A percentile compares a stretch with the other conserved stretches of the same genome.
phyloP scores from a whole-genome alignment of 2,329 filamentous ascomycete genomes.

The Dactylella cylindrospora region DNA sequence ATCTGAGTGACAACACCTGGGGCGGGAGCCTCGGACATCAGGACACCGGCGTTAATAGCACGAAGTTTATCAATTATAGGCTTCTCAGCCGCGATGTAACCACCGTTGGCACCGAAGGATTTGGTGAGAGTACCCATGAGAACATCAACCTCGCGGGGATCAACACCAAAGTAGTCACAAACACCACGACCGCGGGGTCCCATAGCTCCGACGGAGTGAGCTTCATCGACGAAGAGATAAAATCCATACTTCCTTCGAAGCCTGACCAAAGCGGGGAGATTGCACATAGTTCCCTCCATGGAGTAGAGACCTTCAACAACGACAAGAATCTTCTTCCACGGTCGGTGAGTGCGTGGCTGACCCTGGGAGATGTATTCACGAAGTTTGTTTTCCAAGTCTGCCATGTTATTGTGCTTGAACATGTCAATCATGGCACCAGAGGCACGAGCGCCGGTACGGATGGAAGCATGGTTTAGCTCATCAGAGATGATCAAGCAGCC shows the following conservation, averaged over 20 bases:
- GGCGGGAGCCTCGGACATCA: slow-evolving; percentile 82
- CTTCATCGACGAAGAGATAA: slow-evolving; percentile 91
- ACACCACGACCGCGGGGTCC: slow-evolving; percentile 87
- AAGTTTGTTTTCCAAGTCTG: slow-evolving; percentile 77
- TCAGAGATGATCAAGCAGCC: slow-evolving; percentile 94
- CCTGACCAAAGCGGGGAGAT: slow-evolving; percentile 82
- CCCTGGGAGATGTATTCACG: slow-evolving; percentile 94
- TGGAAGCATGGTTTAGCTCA: slow-evolving; percentile 96
- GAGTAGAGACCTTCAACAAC: slow-evolving; percentile 97
- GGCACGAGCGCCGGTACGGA: slow-evolving; percentile 88
- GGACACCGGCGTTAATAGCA: slow-evolving; percentile 78
- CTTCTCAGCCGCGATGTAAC: slow-evolving; percentile 89
- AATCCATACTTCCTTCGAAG: slow-evolving; percentile 98
- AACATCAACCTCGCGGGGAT: slow-evolving; percentile 84
- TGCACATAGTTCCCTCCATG: slow-evolving; percentile 99
- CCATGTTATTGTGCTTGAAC: slow-evolving; percentile 98
- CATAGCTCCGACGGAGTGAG: slow-evolving; percentile 90
- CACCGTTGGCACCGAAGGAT: slow-evolving; percentile 96
- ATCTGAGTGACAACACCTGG: slow-evolving; percentile 92
- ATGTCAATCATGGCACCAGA: slow-evolving; percentile 93
- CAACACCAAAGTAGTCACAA: slow-evolving; percentile 94
- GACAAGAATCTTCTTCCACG: slow-evolving; percentile 98
- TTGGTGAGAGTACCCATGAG: slow-evolving; percentile 98
- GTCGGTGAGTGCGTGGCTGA: slow-evolving; percentile 94
- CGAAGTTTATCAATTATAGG: slow-evolving; percentile 88